Evolutionary conservation across 2,329 filamentous ascomycete genomes (phyloP).

Genomic region (Claviceps humidiphila): DNA sequence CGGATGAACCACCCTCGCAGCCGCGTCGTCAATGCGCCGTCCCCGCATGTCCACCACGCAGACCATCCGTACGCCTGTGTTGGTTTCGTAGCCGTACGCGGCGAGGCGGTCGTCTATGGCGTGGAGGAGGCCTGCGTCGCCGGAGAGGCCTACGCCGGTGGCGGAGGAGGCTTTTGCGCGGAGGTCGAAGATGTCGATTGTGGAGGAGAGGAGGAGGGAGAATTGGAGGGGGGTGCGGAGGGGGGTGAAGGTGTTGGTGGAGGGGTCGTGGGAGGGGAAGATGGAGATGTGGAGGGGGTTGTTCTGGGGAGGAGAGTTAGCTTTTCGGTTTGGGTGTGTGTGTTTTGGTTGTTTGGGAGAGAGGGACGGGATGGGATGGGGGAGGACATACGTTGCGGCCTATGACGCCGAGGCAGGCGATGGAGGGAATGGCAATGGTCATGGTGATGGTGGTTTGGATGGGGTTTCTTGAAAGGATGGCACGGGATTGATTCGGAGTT

Average conservation of each 20-base stretch:
- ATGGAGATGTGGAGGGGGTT: slow-evolving; percentile 89
- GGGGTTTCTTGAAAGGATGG: background rate
- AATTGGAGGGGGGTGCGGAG: slow-evolving; percentile 73
- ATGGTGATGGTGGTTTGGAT: slow-evolving; percentile 21
- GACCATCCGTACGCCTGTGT: slow-evolving; percentile 84
- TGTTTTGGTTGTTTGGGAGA: background rate
- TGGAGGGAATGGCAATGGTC: slow-evolving; percentile 57
- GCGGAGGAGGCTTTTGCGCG: slow-evolving; percentile 57
- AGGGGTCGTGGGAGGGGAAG: slow-evolving; percentile 60
- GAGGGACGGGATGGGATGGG: too few species aligned
- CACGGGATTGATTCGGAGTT: background rate
- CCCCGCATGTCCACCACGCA: slow-evolving; percentile 86
- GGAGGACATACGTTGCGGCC: slow-evolving; percentile 63
- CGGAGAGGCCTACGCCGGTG: slow-evolving; percentile 42
- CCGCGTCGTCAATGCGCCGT: slow-evolving; percentile 33
- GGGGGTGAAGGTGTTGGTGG: slow-evolving; percentile 37
- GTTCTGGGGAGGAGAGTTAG: slow-evolving; percentile 46
- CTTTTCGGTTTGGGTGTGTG: background rate
- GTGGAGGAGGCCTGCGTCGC: slow-evolving; percentile 84
- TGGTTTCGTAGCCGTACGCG: slow-evolving; percentile 92
- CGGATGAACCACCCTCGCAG: slow-evolving; percentile 23
- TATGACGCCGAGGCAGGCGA: slow-evolving; percentile 88
- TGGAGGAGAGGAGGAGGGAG: slow-evolving; percentile 79
- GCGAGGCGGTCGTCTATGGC: slow-evolving; percentile 87
- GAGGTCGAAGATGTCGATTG: slow-evolving; percentile 86